Evolutionary conservation across 441 rosid genomes (phyloP), one percentile per base, ranked within the genome.

Genomic region (Viola pubescens): DNA sequence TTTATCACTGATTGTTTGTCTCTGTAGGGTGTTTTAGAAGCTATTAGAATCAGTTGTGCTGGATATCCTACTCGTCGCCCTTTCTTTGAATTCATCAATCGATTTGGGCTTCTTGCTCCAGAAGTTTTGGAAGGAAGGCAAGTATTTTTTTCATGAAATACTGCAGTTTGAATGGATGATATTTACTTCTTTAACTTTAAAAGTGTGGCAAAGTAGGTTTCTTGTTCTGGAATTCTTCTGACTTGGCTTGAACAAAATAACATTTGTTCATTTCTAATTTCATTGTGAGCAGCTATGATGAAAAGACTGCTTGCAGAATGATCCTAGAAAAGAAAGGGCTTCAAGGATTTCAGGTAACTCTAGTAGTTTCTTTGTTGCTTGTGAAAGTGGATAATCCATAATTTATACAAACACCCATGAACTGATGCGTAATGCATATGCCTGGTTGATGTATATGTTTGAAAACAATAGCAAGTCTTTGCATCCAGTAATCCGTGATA

Each of bases 61-160:
- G 99, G 99, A 55, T 94, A 85, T 73, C 99, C 99, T 52, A 94
- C 99, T 75, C 96, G 99, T 46, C 81, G 78, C 59, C 86, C 91
- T 52, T 94, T 94, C 74, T 90, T 85, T 57, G 99, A 94, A 75
- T 94, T 94, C 70, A 54, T 80, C 41, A 88, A 86, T 73, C 75
- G 99, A 60, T 94, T 94, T 57, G 99, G 96, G 56, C 82, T 94
- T 81, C 96, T 94, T 44, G 78, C 73, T 46, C 75, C 95, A 0
- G 85, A 82, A 58, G 79, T 67, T 67, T 67, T 90, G 54, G 95
- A 87, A 75, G 96, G 89, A 73, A 86, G 72, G 99, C 88, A 82
- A 80, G 99, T 80, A 49, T 59, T 34, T 11, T 62, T 48, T 64
- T 44, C 58, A 9, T 46, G 49, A 34, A 43, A 59, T 48, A 7